Conservation (phyloP, 1,284 basidiomycete genomes). For the Cutaneotrichosporon sp. region DNA sequence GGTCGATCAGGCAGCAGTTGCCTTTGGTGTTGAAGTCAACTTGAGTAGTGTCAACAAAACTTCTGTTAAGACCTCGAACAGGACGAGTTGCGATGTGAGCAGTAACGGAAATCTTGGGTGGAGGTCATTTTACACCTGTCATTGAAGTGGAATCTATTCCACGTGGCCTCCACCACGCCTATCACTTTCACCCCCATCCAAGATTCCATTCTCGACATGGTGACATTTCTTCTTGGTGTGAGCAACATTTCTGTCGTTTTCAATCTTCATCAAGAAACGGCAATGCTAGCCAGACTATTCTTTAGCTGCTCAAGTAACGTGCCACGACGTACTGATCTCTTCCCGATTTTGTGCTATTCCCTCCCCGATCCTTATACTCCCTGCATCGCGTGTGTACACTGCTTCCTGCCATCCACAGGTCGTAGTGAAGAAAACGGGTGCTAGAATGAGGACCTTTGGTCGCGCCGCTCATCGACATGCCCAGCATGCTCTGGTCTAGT, state of each 20-base stretch:
- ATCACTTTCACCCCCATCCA: too few species aligned
- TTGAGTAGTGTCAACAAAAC: slow-evolving; percentile 8
- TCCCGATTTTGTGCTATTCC: not conserved
- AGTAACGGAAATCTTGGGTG: slow-evolving; percentile 6
- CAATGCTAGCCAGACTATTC: too few species aligned
- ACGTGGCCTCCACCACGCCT: too few species aligned
- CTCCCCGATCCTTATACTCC: not conserved
- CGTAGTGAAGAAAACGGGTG: slow-evolving; percentile 45
- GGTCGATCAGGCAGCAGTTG: not conserved
- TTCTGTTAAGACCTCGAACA: too few species aligned
- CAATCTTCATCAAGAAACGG: too few species aligned
- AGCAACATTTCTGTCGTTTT: too few species aligned
- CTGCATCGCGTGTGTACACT: slow-evolving; percentile 44
- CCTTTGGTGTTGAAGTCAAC: not conserved
- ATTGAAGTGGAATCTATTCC: not conserved
- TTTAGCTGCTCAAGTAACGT: too few species aligned
- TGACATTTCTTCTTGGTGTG: too few species aligned
- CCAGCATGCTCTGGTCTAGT: slow-evolving; percentile 1
- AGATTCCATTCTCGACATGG: too few species aligned
- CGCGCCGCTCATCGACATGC: slow-evolving; percentile 20
- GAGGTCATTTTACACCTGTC: slow-evolving; percentile 1
- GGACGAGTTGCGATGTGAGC: too few species aligned
- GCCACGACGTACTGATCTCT: not conserved
- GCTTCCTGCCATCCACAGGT: slow-evolving; percentile 33
- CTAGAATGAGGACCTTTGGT: slow-evolving; percentile 40